Conservation (phyloP, 2,329 filamentous ascomycete species). For the Penicillium sp. region DNA sequence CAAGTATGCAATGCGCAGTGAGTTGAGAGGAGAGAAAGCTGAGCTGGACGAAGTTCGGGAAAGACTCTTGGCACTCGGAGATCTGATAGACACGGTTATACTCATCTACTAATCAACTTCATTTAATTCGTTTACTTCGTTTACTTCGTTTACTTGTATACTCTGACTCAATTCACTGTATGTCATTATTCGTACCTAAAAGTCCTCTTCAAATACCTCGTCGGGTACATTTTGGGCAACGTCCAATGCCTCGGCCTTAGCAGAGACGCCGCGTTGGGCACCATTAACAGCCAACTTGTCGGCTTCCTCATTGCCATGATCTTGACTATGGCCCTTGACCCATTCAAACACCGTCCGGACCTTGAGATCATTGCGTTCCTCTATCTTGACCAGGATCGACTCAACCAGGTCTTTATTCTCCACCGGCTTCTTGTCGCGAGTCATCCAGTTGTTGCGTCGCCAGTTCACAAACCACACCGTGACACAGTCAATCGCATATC, state of each 20-base stretch:
- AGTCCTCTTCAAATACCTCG: conserved; percentile 31
- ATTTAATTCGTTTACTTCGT: too few relatives aligned
- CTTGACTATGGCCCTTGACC: conserved; percentile 81
- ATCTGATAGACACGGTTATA: too few relatives aligned
- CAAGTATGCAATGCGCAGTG: too few relatives aligned
- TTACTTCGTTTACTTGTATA: too few relatives aligned
- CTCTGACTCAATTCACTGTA: too few relatives aligned
- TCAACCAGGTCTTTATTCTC: conserved; percentile 86
- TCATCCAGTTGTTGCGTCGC: conserved; percentile 77
- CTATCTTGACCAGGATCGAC: conserved; percentile 69
- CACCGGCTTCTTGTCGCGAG: conserved; percentile 68
- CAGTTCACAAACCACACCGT: conserved; percentile 81
- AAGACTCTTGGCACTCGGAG: too few relatives aligned
- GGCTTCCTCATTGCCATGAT: conserved; percentile 76
- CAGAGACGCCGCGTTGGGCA: conserved; percentile 48
- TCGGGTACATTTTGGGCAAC: conserved; percentile 26
- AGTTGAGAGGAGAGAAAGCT: too few relatives aligned
- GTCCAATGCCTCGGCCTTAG: conserved; percentile 30
- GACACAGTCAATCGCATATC: conserved; percentile 86
- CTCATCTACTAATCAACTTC: too few relatives aligned
- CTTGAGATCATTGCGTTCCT: conserved; percentile 64
- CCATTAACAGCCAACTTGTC: conserved; percentile 75
- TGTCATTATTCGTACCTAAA: conserved; percentile 7
- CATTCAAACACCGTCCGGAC: conserved; percentile 74
- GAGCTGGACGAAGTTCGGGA: too few relatives aligned